phyloP scores from a whole-genome alignment of 371 early-diverging fungal genomes.

The Smittium culicis region DNA sequence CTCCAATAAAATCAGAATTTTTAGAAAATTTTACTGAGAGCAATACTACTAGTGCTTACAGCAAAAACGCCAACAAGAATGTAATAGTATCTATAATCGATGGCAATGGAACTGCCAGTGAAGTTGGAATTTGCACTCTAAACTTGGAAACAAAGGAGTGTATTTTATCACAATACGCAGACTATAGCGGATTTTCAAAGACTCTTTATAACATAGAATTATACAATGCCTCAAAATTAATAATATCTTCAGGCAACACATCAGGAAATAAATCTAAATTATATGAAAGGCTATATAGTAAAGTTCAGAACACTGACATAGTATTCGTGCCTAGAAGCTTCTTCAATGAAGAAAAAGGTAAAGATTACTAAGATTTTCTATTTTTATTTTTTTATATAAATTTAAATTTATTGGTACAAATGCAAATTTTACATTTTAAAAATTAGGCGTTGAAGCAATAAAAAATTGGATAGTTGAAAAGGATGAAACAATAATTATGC shows the following conservation, averaged over 20 bases:
- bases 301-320: neutral
- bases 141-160: conserved; percentile 5
- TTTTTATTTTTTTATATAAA: too few relatives aligned
- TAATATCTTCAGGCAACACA: neutral
- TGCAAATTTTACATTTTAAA: too few relatives aligned
- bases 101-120: conserved; percentile 11
- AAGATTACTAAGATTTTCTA: too few relatives aligned
- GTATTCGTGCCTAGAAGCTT: conserved; percentile 1
- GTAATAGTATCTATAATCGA: conserved; percentile 10
- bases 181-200: conserved; percentile 10
- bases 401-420: too few relatives aligned
- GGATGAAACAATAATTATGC: conserved; percentile 3
- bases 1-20: too few relatives aligned
- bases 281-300: neutral
- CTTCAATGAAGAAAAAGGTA: conserved; percentile 10
- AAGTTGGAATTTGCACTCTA: conserved; percentile 11
- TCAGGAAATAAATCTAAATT: neutral
- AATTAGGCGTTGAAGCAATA: conserved; percentile 1
- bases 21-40: too few relatives aligned
- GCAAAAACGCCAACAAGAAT: neutral
- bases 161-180: conserved; percentile 10
- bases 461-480: conserved; percentile 5
- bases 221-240: neutral
- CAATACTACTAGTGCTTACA: neutral
- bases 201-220: conserved; percentile 6